Conservation (phyloP, 495 filamentous ascomycete species). For the Aspergillus sclerotiicarbonarius region DNA sequence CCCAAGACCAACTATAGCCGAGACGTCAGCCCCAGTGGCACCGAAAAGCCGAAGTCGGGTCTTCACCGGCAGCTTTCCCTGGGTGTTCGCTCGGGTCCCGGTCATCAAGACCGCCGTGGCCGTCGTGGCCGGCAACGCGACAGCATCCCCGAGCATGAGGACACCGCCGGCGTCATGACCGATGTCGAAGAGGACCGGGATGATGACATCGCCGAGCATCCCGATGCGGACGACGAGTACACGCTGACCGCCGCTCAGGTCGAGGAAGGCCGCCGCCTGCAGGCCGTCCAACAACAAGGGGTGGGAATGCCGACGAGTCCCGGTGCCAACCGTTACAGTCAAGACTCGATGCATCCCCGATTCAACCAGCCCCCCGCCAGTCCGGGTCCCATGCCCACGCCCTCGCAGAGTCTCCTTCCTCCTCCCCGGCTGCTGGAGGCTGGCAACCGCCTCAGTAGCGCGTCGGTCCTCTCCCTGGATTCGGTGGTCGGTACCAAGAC, state of each 20-base stretch:
- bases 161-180: slow-evolving; percentile 13
- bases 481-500: slow-evolving; percentile 60
- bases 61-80: slow-evolving; percentile 38
- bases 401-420: slow-evolving; percentile 22
- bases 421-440: slow-evolving; percentile 29
- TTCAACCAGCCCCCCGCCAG: slow-evolving; percentile 30
- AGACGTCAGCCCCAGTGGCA: slow-evolving; percentile 32
- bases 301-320: not conserved
- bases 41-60: slow-evolving; percentile 30
- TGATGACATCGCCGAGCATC: slow-evolving; percentile 36
- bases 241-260: slow-evolving; percentile 31
- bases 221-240: slow-evolving; percentile 42
- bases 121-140: slow-evolving; percentile 23
- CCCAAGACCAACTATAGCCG: slow-evolving; percentile 45
- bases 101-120: slow-evolving; percentile 27
- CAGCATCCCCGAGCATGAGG: slow-evolving; percentile 26
- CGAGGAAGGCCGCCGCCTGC: slow-evolving; percentile 25
- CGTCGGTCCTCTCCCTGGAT: slow-evolving; percentile 48
- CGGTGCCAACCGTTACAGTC: slow-evolving; percentile 21
- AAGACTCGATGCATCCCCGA: slow-evolving; percentile 22
- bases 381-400: slow-evolving; percentile 39
- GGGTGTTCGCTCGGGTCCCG: slow-evolving; percentile 36
- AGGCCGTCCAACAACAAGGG: not conserved
- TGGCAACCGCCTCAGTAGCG: slow-evolving; percentile 33
- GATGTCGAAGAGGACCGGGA: slow-evolving; percentile 35